Evolutionary conservation across 345 rosid genomes (phyloP), one percentile per base, ranked within the genome.

Genomic region (Syzygium jambos): DNA sequence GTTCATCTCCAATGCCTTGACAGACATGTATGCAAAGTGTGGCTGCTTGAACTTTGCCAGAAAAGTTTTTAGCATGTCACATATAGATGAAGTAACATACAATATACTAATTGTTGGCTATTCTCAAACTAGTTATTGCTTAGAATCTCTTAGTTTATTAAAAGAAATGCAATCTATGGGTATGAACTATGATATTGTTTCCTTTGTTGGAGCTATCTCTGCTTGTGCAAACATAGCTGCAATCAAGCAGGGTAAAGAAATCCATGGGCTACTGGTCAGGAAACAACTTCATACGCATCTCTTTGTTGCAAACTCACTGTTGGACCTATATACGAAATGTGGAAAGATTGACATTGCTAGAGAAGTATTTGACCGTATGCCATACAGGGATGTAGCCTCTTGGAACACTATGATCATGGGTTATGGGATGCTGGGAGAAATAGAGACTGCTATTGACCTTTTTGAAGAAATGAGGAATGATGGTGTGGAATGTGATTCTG

Each of bases 191-290:
- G 96, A 94, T 86, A 88, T 91, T 2, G 92, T 94, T 55, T 92
- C 98, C 78, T 95, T 92, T 51, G 89, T 94, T 30, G 95, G 96
- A 23, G 87, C 85, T 87, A 91, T 94, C 77, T 90, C 95, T 84
- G 96, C 98, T 68, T 93, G 94, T 87, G 92, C 92, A 73, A 92
- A 92, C 89, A 88, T 92, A 61, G 88, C 93, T 13, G 93, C 92
- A 30, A 84, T 68, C 51, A 91, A 92, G 89, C 91, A 89, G 87
- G 95, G 94, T 80, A 93, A 91, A 89, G 94, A 90, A 88, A 90
- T 92, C 22, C 95, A 93, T 86, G 95, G 93, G 82, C 51, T 90
- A 30, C 82, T 87, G n/a, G 68, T 92, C 43, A 91, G 91, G 88
- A 90, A 86, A 65, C 83, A 87, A 87, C 73, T 89, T 51, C 88